These are phyloP conservation scores for Trichoderma afroharzianum DNA, from an alignment of 2,329 filamentous ascomycete genomes.

Conservation along the genomic window DNA sequence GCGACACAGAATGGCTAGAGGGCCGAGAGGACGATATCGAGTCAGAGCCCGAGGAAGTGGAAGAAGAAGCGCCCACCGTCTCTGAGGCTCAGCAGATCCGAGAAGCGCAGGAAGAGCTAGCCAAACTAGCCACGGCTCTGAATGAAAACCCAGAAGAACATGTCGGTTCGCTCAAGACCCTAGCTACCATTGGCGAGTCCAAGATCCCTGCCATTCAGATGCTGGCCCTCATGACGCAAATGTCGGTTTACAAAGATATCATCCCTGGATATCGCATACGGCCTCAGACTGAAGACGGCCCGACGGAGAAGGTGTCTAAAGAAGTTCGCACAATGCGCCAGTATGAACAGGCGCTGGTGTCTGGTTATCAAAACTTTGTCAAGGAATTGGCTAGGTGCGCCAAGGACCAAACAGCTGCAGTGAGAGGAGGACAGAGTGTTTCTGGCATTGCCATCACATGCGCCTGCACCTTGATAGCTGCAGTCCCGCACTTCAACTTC, in stretches of 20 bases:
- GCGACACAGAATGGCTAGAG: conserved; percentile 62
- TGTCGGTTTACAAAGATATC: conserved; percentile 89
- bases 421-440: conserved; percentile 47
- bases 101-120: conserved; percentile 87
- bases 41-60: conserved; percentile 39
- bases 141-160: conserved; percentile 95
- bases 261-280: conserved; percentile 96
- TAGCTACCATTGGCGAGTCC: conserved; percentile 70
- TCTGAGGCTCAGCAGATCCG: conserved; percentile 76
- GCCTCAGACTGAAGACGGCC: conserved; percentile 69
- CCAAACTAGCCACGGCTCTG: conserved; percentile 72
- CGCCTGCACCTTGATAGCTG: conserved; percentile 72
- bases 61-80: conserved; percentile 57
- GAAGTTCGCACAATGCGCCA: conserved; percentile 78
- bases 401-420: conserved; percentile 47
- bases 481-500: conserved; percentile 97
- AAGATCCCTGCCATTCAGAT: conserved; percentile 74
- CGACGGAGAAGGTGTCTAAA: conserved; percentile 80
- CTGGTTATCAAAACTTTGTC: conserved; percentile 81
- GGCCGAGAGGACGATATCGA: conserved; percentile 48
- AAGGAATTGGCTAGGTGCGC: conserved; percentile 68
- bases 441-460: conserved; percentile 79
- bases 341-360: conserved; percentile 84
- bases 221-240: conserved; percentile 78
- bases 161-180: conserved; percentile 69